Conservation (phyloP, 2,329 filamentous ascomycete species). For the Pseudocercospora macadamiae region DNA sequence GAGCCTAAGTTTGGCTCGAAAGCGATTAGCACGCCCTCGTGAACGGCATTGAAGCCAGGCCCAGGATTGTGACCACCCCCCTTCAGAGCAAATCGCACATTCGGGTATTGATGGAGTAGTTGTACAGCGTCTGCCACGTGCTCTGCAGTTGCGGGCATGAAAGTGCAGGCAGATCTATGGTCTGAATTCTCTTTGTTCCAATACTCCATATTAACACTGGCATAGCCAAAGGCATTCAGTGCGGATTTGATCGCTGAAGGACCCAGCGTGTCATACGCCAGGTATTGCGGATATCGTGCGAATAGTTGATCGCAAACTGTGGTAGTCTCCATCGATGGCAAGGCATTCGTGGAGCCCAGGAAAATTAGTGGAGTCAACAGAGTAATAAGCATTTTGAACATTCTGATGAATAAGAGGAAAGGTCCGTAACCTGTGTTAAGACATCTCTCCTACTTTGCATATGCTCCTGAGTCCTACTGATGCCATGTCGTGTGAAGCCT, state of each 20-base stretch:
- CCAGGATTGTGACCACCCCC: conserved; percentile 55
- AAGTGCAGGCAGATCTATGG: conserved; percentile 29
- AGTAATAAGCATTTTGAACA: neutral
- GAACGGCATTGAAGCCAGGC: conserved; percentile 51
- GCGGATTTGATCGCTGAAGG: conserved; percentile 14
- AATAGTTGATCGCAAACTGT: conserved; percentile 29
- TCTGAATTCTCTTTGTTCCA: conserved; percentile 30
- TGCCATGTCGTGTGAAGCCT: too few species aligned
- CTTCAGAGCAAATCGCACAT: conserved; percentile 59
- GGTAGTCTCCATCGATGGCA: conserved; percentile 19
- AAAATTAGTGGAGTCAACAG: too few species aligned
- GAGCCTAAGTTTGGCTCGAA: conserved; percentile 47
- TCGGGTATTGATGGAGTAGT: conserved; percentile 50
- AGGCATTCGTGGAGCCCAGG: too few species aligned
- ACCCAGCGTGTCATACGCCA: conserved; percentile 26
- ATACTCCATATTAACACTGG: conserved; percentile 26
- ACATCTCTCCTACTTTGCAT: neutral
- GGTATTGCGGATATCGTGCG: conserved; percentile 24
- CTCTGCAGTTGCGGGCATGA: conserved; percentile 51
- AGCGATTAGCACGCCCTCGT: conserved; percentile 48
- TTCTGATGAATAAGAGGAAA: neutral
- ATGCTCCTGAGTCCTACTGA: too few species aligned
- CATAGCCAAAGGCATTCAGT: conserved; percentile 22
- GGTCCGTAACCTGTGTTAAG: neutral
- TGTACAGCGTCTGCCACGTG: conserved; percentile 59